Percentiles rank a stretch among this genome's conserved stretches.
These are phyloP conservation scores for Cystobasidiaceae sp. DNA, from an alignment of 1,284 basidiomycete genomes.

Conservation along the genomic window DNA sequence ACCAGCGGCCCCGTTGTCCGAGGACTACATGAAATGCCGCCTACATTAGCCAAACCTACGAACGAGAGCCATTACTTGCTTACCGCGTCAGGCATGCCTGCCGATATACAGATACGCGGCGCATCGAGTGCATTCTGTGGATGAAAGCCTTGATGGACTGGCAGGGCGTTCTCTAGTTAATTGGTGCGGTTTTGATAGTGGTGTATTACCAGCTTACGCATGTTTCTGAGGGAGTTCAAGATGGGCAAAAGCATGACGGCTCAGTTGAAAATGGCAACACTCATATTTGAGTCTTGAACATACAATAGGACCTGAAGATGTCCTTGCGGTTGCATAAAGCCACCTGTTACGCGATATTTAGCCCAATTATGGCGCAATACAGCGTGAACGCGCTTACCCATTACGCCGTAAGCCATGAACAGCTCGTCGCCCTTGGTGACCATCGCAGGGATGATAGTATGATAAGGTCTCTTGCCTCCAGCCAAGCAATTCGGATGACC, in stretches of 20 bases:
- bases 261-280: background rate
- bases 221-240: constrained; percentile 23
- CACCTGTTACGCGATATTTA: constrained; percentile 44
- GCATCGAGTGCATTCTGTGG: constrained; percentile 82
- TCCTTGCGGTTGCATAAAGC: constrained; percentile 92
- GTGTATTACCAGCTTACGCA: constrained; percentile 1
- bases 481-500: constrained; percentile 74
- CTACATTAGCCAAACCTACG: background rate
- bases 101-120: constrained; percentile 90
- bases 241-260: background rate
- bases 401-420: constrained; percentile 62
- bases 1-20: constrained; percentile 53
- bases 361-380: background rate
- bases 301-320: constrained; percentile 83
- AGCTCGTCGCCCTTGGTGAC: constrained; percentile 74
- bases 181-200: too few species aligned
- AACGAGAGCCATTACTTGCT: constrained; percentile 44
- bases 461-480: constrained; percentile 47
- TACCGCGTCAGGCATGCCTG: constrained; percentile 63
- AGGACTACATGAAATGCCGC: constrained; percentile 39
- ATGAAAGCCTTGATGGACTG: constrained; percentile 71
- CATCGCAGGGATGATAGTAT: constrained; percentile 65
- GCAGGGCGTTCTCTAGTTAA: constrained; percentile 51
- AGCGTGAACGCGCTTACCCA: constrained; percentile 14
- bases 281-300: background rate